Conservation (phyloP, 2,329 filamentous ascomycete genomes). For the Ciborinia camelliae region DNA sequence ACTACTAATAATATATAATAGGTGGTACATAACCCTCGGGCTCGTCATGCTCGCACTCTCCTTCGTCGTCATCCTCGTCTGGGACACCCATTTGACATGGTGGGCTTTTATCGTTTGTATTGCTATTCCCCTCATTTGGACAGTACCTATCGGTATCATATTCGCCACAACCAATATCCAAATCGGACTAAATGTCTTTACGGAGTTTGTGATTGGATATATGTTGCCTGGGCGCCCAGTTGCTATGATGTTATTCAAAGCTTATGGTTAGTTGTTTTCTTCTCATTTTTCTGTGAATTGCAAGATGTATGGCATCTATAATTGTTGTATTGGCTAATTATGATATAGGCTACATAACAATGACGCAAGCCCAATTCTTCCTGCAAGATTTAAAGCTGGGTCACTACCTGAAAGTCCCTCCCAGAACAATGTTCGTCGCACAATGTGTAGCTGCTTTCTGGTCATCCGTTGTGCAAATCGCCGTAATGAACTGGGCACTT, state of each 20-base stretch:
- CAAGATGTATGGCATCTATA: background rate
- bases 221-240: conserved; percentile 57
- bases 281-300: background rate
- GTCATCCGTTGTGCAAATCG: conserved; percentile 54
- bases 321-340: background rate
- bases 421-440: conserved; percentile 55
- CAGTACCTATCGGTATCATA: conserved; percentile 41
- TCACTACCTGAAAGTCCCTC: conserved; percentile 46
- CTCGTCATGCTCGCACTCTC: conserved; percentile 47
- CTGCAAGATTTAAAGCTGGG: conserved; percentile 51
- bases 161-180: conserved; percentile 49
- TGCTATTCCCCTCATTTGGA: conserved; percentile 35
- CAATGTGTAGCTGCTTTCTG: conserved; percentile 57
- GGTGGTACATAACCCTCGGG: conserved; percentile 39
- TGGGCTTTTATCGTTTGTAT: conserved; percentile 38
- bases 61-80: conserved; percentile 26
- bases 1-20: too few relatives aligned
- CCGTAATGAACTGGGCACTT: conserved; percentile 59
- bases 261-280: conserved; percentile 33
- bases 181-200: conserved; percentile 48
- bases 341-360: conserved; percentile 42
- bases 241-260: conserved; percentile 32
- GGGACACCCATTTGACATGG: conserved; percentile 35
- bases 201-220: conserved; percentile 49
- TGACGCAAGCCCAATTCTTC: conserved; percentile 47